Percentiles rank a stretch among this genome's conserved stretches.
Evolutionary conservation across 805 yeast genomes (phyloP).

Genomic region (Nakazawaea wyomingensis): DNA sequence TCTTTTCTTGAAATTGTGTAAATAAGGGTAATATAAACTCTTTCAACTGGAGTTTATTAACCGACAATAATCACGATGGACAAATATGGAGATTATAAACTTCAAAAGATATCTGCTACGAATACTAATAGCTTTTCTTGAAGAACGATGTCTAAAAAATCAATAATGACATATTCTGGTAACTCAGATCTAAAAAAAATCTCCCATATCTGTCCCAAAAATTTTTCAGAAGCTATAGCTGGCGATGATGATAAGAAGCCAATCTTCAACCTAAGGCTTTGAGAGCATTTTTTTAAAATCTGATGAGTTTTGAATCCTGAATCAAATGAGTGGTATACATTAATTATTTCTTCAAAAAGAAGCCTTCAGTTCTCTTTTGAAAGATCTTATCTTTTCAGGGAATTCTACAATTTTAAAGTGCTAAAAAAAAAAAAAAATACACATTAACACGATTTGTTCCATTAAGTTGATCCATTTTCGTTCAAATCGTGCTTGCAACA

Average conservation of each 20-base stretch:
- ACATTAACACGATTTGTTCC: too few species aligned
- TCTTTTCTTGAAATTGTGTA: conserved; percentile 23
- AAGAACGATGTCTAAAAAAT: too few species aligned
- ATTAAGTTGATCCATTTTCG: conserved; percentile 57
- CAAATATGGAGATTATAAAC: conserved; percentile 31
- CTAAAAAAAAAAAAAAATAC: conserved; percentile 44
- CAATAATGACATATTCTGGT: too few species aligned
- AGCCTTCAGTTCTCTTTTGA: conserved; percentile 47
- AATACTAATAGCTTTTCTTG: conserved; percentile 57
- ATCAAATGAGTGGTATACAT: conserved; percentile 44
- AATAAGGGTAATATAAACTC: too few species aligned
- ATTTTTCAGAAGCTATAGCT: too few species aligned
- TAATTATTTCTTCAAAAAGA: conserved; percentile 53
- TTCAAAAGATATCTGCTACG: conserved; percentile 42
- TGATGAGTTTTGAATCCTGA: conserved; percentile 46
- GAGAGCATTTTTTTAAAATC: conserved; percentile 38
- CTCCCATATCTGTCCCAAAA: too few species aligned
- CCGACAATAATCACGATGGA: conserved; percentile 27
- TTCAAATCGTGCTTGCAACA: too few species aligned
- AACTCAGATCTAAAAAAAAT: too few species aligned
- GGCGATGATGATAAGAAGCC: too few species aligned
- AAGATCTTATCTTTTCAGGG: conserved; percentile 62
- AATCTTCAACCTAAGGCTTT: conserved; percentile 49
- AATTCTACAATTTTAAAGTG: conserved; percentile 58
- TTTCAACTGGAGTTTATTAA: conserved; percentile 31